Conservation (phyloP, 805 yeast genomes). For the Ogataea paraovalis region DNA sequence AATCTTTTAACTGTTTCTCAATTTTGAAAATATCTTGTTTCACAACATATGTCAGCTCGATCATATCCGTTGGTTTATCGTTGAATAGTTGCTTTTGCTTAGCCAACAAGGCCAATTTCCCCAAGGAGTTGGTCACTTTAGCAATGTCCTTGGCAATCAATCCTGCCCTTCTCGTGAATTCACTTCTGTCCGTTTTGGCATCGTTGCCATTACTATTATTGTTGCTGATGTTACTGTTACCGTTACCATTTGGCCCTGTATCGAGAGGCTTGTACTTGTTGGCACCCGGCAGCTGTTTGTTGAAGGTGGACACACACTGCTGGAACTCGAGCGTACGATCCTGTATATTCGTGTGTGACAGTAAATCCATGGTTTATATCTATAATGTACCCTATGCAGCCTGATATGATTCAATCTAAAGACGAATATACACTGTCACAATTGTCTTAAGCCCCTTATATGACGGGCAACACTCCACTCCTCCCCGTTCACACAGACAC, state of each 20-base stretch:
- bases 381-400: too few relatives aligned
- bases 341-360: slow-evolving; percentile 42
- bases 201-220: background rate
- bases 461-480: too few relatives aligned
- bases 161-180: slow-evolving; percentile 70
- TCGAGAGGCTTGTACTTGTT: background rate
- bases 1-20: slow-evolving; percentile 61
- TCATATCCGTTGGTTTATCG: slow-evolving; percentile 90
- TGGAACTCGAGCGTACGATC: slow-evolving; percentile 92
- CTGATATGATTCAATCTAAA: too few relatives aligned
- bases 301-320: slow-evolving; percentile 78
- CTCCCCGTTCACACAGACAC: too few relatives aligned
- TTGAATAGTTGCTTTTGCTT: slow-evolving; percentile 88
- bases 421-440: too few relatives aligned
- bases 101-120: slow-evolving; percentile 76
- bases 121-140: slow-evolving; percentile 74
- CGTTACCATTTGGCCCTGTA: background rate
- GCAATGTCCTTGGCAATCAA: slow-evolving; percentile 85
- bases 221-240: background rate
- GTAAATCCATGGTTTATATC: slow-evolving; percentile 18
- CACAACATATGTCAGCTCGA: slow-evolving; percentile 82
- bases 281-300: slow-evolving; percentile 38
- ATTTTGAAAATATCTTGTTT: slow-evolving; percentile 84
- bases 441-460: too few relatives aligned
- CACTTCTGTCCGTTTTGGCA: slow-evolving; percentile 42